Conservation (phyloP, 2,329 filamentous ascomycete genomes). For the Colletotrichum sp. region DNA sequence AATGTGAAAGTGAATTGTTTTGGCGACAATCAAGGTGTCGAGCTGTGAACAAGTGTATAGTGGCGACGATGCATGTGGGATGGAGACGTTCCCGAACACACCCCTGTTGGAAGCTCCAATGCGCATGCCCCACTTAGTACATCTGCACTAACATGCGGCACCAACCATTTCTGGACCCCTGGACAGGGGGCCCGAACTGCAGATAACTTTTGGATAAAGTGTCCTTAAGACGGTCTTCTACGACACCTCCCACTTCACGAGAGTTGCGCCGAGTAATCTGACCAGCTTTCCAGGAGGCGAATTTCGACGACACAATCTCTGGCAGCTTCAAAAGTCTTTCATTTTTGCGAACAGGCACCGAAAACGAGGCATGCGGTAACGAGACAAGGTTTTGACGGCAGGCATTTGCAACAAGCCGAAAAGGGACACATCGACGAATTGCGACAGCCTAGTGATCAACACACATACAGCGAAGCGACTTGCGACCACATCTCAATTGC, state of each 20-base stretch:
- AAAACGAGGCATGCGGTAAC: slow-evolving; percentile 16
- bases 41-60: not conserved
- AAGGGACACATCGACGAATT: not conserved
- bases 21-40: not conserved
- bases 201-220: slow-evolving; percentile 24
- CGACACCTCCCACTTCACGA: slow-evolving; percentile 1
- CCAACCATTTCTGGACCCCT: slow-evolving; percentile 20
- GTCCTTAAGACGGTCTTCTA: slow-evolving; percentile 17
- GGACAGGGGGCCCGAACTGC: slow-evolving; percentile 14
- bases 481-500: not conserved
- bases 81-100: not conserved
- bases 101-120: slow-evolving; percentile 11
- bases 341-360: not conserved
- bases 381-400: not conserved
- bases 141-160: slow-evolving; percentile 3
- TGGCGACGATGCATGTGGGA: not conserved
- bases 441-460: not conserved
- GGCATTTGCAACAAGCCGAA: slow-evolving; percentile 18
- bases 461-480: not conserved
- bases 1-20: not conserved
- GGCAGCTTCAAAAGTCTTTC: not conserved
- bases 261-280: slow-evolving; percentile 11
- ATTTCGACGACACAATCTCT: not conserved
- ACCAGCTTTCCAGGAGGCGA: slow-evolving; percentile 5
- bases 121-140: not conserved